phyloP scores from a whole-genome alignment of 495 filamentous ascomycete genomes.

The Xylaria flabelliformis region DNA sequence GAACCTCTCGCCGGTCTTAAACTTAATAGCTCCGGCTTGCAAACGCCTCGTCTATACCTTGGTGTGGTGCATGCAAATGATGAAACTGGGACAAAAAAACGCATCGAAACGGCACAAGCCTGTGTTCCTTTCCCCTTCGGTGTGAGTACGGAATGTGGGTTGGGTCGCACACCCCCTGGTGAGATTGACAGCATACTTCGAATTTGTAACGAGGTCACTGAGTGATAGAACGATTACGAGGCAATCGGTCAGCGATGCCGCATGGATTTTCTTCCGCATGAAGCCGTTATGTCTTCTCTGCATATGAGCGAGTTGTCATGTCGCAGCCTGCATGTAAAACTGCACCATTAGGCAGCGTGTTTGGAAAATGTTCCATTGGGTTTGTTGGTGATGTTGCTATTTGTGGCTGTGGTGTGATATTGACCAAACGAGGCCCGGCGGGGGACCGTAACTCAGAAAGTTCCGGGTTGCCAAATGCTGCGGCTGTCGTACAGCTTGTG shows the following conservation, averaged over 20 bases:
- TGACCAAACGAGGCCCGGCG: too few relatives aligned
- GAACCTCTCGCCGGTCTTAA: constrained; percentile 41
- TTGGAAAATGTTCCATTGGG: too few relatives aligned
- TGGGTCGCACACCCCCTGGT: constrained; percentile 48
- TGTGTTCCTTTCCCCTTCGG: constrained; percentile 42
- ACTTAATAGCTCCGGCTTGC: constrained; percentile 34
- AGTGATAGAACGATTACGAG: background rate
- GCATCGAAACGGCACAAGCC: constrained; percentile 45
- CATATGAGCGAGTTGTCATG: too few relatives aligned
- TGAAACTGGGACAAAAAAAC: constrained; percentile 45
- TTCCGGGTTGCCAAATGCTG: too few relatives aligned
- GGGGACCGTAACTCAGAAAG: too few relatives aligned
- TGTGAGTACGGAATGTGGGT: constrained; percentile 53
- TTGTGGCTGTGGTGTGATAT: too few relatives aligned
- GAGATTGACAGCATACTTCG: constrained; percentile 45
- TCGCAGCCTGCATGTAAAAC: too few relatives aligned
- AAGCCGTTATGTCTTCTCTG: too few relatives aligned
- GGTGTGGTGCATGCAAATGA: constrained; percentile 52
- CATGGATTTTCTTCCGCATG: background rate
- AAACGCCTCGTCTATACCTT: constrained; percentile 41
- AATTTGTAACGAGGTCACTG: constrained; percentile 34
- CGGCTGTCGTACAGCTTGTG: too few relatives aligned
- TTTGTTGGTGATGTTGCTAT: too few relatives aligned
- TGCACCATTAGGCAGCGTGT: too few relatives aligned
- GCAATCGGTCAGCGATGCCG: too few relatives aligned